A percentile compares a stretch with the other conserved stretches of the same genome.
These are phyloP conservation scores for Lachancea kluyveri DNA, from an alignment of 805 yeast species.

Conservation along the genomic window DNA sequence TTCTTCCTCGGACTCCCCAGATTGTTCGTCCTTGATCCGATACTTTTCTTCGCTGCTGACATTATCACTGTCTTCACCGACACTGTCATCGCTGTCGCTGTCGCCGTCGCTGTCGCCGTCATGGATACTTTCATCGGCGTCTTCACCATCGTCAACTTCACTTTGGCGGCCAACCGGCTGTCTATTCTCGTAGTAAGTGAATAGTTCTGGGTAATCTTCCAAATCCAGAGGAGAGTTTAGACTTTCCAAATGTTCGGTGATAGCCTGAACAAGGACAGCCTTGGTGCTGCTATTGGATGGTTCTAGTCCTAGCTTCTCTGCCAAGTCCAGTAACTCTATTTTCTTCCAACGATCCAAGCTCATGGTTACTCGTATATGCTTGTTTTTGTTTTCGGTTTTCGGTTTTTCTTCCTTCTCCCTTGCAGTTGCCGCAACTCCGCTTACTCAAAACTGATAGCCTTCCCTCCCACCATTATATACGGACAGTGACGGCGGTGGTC, in stretches of 20 bases:
- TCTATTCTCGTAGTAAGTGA: constrained; percentile 16
- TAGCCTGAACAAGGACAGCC: constrained; percentile 16
- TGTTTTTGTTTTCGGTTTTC: too few relatives aligned
- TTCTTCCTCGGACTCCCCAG: constrained; percentile 8
- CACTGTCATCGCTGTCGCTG: constrained; percentile 3
- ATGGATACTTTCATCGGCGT: constrained; percentile 14
- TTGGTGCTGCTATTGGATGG: constrained; percentile 14
- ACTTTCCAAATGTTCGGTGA: constrained; percentile 15
- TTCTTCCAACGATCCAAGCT: constrained; percentile 23
- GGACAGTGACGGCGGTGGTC: too few relatives aligned
- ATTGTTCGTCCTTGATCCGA: constrained; percentile 46
- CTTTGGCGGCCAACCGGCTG: constrained; percentile 5
- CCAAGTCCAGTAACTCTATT: constrained; percentile 23
- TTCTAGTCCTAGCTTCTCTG: constrained; percentile 18
- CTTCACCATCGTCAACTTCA: constrained; percentile 13
- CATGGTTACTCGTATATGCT: too few relatives aligned
- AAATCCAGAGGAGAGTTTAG: constrained; percentile 19
- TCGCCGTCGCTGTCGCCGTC: constrained; percentile 17
- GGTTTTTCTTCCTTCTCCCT: too few relatives aligned
- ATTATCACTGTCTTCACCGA: constrained; percentile 17
- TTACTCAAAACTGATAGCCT: too few relatives aligned
- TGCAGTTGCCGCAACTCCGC: too few relatives aligned
- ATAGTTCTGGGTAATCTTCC: constrained; percentile 25
- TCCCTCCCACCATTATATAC: too few relatives aligned
- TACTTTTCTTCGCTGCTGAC: constrained; percentile 60